A percentile compares a stretch with the other conserved stretches of the same genome.
These are phyloP conservation scores for Monosporascus ibericus DNA, from an alignment of 2,329 filamentous ascomycete genomes.

Conservation along the genomic window DNA sequence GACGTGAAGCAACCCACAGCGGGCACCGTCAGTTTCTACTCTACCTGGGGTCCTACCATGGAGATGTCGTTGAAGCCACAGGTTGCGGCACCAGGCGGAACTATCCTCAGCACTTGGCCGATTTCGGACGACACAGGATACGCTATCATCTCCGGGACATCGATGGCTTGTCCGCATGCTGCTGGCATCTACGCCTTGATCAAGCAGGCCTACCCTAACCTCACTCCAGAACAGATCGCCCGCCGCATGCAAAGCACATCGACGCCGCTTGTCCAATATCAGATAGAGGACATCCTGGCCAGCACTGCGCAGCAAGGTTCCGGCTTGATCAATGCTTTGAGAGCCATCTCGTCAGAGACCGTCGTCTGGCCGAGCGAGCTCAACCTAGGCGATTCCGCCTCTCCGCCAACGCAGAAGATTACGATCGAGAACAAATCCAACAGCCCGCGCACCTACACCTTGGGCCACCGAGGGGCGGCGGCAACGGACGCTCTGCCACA, in stretches of 20 bases:
- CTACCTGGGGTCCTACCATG: background rate
- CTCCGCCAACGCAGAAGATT: slow-evolving; percentile 7
- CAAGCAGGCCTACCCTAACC: slow-evolving; percentile 4
- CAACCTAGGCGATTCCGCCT: slow-evolving; percentile 3
- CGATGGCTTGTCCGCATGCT: slow-evolving; percentile 27
- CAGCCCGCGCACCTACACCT: slow-evolving; percentile 10
- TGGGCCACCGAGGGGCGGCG: slow-evolving; percentile 11
- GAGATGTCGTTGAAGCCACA: slow-evolving; percentile 18
- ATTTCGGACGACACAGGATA: slow-evolving; percentile 15
- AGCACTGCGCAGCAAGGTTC: slow-evolving; percentile 26
- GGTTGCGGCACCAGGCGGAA: slow-evolving; percentile 26
- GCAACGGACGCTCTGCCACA: slow-evolving; percentile 6
- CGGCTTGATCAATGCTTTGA: slow-evolving; percentile 24
- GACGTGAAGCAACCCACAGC: background rate
- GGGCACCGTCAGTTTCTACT: background rate
- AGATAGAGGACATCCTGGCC: slow-evolving; percentile 16
- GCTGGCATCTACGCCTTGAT: slow-evolving; percentile 24
- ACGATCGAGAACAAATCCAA: slow-evolving; percentile 14
- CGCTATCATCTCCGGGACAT: slow-evolving; percentile 26
- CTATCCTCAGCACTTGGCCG: slow-evolving; percentile 27
- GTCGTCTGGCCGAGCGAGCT: slow-evolving; percentile 13
- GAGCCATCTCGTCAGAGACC: slow-evolving; percentile 16
- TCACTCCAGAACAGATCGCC: slow-evolving; percentile 17
- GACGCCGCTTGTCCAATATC: slow-evolving; percentile 16
- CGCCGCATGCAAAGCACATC: slow-evolving; percentile 21